Evolutionary conservation across 305 asterid genomes (phyloP), one percentile per base, ranked within the genome.

Genomic region (Fraxinus xanthoxyloides): DNA sequence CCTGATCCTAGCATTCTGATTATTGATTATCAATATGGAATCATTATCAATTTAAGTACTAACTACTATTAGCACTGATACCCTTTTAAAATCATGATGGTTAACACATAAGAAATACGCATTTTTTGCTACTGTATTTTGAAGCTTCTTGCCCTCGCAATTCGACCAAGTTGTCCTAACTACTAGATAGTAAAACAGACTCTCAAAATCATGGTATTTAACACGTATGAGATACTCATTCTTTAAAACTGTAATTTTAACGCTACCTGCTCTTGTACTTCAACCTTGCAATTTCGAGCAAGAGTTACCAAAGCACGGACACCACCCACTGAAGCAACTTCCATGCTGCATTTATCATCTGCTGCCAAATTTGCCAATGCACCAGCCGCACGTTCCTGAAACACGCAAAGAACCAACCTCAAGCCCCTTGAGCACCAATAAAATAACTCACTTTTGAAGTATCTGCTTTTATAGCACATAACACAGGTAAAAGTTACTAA

Each of bases 321-420:
- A 75, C 98, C 99, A 65, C 96, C 94, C 36, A 87, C 92, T 5
- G 88, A 78, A 74, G 95, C 94, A 85, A 95, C 92, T 85, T 92
- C 95, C 81, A 90, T 85, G 88, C 98, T 94, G 85, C 98, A 94
- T 87, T 92, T 94, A 82, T 94, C 98, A 85, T 95, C 99, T 72
- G 98, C 98, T 17, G 99, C 98, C 87, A 95, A 85, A 88, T 95
- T 95, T 34, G 99, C 97, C 77, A 95, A 83, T 48, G 96, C 97
- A 75, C 98, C 98, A 85, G 97, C 97, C 0, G 97, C 97, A 65
- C 98, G 97, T 87, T 95, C 99, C 99, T 95, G 87, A 84, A 84
- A 70, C 76, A 87, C 70, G 70, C 38, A 81, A 75, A 77, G 70
- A 79, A 78, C 38, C 35, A 56, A 72, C 43, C 79, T 78, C 13